phyloP scores from a whole-genome alignment of 352 stramenopile genomes.

The Globisporangium nodosum region DNA sequence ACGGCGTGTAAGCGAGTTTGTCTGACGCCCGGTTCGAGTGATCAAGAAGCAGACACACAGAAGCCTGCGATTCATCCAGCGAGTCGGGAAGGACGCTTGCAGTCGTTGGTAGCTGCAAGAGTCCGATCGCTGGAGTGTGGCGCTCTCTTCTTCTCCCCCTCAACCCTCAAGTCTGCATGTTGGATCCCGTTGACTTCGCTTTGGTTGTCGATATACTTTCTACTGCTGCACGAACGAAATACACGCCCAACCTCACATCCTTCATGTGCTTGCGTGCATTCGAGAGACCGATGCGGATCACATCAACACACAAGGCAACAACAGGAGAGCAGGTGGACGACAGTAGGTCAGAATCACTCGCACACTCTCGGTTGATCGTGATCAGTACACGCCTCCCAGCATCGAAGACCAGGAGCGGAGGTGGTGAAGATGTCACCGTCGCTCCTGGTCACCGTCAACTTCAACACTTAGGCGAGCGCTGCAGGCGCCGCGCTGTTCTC shows the following conservation, averaged over 20 bases:
- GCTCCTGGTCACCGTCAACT: too few relatives aligned
- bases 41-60: neutral
- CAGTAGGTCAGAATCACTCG: too few relatives aligned
- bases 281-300: too few relatives aligned
- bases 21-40: neutral
- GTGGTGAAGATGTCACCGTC: too few relatives aligned
- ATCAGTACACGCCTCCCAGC: too few relatives aligned
- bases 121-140: neutral
- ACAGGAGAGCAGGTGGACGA: too few relatives aligned
- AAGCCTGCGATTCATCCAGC: constrained; percentile 1
- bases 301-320: too few relatives aligned
- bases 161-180: neutral
- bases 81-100: constrained; percentile 1
- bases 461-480: neutral
- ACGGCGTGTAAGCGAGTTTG: constrained; percentile 52
- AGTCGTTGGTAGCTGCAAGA: constrained; percentile 16
- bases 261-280: too few relatives aligned
- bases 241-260: neutral
- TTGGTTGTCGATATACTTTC: neutral
- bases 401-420: too few relatives aligned
- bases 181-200: neutral
- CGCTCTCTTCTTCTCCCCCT: neutral
- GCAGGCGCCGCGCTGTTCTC: constrained; percentile 8
- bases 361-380: too few relatives aligned
- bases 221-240: neutral